phyloP scores from a whole-genome alignment of 495 filamentous ascomycete genomes.

The Annulohypoxylon nitens region DNA sequence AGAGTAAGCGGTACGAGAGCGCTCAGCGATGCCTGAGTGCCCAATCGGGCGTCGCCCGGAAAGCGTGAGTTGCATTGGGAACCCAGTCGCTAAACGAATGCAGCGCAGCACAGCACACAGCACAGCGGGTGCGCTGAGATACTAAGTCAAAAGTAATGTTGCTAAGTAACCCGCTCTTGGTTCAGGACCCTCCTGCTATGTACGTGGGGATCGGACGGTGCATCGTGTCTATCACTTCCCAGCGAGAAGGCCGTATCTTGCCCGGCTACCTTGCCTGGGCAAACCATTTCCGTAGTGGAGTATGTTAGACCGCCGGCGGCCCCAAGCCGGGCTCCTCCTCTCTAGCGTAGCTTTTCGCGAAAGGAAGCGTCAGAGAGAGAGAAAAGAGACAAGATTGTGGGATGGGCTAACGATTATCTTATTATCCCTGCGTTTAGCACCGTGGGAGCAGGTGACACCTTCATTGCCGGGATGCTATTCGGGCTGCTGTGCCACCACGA shows the following conservation, averaged over 20 bases:
- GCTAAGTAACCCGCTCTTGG: slow-evolving; percentile 7
- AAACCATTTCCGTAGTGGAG: slow-evolving; percentile 68
- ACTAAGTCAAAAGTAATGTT: slow-evolving; percentile 10
- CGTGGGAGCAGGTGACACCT: slow-evolving; percentile 80
- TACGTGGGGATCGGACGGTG: slow-evolving; percentile 77
- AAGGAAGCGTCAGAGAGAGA: slow-evolving; percentile 10
- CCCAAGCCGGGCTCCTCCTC: slow-evolving; percentile 12
- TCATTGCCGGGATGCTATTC: slow-evolving; percentile 79
- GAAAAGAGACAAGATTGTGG: slow-evolving; percentile 12
- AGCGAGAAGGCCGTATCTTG: slow-evolving; percentile 57
- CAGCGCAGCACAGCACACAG: slow-evolving; percentile 30
- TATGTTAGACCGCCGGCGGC: slow-evolving; percentile 60
- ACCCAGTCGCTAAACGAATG: slow-evolving; percentile 35
- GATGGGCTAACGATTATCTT: slow-evolving; percentile 41
- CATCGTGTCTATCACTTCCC: slow-evolving; percentile 60
- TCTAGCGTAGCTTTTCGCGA: background rate
- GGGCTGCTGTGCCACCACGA: slow-evolving; percentile 64
- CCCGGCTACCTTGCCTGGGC: slow-evolving; percentile 58
- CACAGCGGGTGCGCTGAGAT: slow-evolving; percentile 41
- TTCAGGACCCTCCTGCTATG: slow-evolving; percentile 70
- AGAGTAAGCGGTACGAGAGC: slow-evolving; percentile 64
- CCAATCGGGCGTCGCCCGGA: slow-evolving; percentile 58
- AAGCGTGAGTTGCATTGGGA: slow-evolving; percentile 59
- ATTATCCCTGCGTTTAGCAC: slow-evolving; percentile 61
- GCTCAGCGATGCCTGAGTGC: slow-evolving; percentile 64